phyloP scores from a whole-genome alignment of 371 early-diverging fungal species.

The Blastocladiella emersonii region DNA sequence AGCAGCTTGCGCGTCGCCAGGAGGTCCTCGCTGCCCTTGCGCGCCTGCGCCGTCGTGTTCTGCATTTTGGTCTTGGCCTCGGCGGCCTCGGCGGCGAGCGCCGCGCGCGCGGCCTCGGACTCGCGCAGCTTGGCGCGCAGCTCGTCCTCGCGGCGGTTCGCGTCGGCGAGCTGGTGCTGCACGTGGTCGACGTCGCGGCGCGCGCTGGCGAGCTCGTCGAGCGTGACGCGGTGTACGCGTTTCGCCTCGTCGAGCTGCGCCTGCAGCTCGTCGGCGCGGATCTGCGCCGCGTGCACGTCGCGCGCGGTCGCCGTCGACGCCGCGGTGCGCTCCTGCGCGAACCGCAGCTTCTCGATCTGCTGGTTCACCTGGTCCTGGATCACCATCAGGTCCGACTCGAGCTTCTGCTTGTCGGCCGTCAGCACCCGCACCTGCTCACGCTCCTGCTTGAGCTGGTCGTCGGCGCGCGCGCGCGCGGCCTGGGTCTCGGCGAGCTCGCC shows the following conservation, averaged over 20 bases:
- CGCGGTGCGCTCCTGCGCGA: background rate
- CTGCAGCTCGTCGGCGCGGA: background rate
- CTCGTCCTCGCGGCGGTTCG: background rate
- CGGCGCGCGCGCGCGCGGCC: background rate
- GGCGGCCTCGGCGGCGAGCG: background rate
- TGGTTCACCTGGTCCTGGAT: background rate
- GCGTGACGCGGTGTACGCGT: background rate
- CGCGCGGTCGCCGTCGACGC: background rate
- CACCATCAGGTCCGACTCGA: background rate
- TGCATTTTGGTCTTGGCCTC: background rate
- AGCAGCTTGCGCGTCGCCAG: background rate
- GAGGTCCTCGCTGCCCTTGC: background rate
- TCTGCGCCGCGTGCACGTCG: background rate
- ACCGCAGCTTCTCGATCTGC: background rate
- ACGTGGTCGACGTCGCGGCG: background rate
- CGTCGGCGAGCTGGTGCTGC: background rate
- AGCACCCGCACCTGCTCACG: background rate
- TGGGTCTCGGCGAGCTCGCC: background rate
- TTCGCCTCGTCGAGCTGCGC: constrained; percentile 1
- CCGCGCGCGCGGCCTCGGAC: background rate
- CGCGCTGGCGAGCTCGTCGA: background rate
- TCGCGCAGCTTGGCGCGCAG: background rate
- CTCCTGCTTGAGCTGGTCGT: too few species aligned
- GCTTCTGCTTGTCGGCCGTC: background rate
- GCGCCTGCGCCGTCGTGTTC: background rate